Conservation (phyloP, 305 asterid genomes). For the Fraxinus dipetala region DNA sequence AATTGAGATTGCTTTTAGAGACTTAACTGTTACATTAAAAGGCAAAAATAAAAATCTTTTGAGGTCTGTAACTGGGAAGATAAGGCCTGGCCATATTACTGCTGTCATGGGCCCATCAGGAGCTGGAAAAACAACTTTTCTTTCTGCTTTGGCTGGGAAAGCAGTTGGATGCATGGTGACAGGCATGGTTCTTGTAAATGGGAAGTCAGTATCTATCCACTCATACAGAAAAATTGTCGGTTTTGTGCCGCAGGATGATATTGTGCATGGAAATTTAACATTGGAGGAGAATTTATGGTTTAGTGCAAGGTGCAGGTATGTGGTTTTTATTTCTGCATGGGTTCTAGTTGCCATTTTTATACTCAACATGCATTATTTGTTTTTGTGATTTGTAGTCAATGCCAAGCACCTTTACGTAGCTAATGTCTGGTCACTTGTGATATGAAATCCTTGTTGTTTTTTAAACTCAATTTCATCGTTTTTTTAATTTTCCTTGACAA, state of each 20-base stretch:
- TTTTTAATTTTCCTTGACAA: not conserved
- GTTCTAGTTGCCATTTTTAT: not conserved
- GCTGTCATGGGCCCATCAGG: conserved; percentile 99
- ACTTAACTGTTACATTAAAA: conserved; percentile 67
- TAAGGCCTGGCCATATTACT: conserved; percentile 71
- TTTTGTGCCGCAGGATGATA: conserved; percentile 89
- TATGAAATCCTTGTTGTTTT: not conserved
- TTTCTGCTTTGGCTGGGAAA: conserved; percentile 89
- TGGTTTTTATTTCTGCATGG: not conserved
- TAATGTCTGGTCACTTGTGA: not conserved
- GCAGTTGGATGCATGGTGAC: conserved; percentile 63
- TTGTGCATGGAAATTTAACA: conserved; percentile 86
- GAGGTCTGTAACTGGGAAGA: conserved; percentile 65
- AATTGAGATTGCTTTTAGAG: conserved; percentile 63
- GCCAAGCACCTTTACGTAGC: not conserved
- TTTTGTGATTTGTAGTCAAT: not conserved
- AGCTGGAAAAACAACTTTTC: conserved; percentile 87
- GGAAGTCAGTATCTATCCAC: conserved; percentile 51
- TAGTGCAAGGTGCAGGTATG: conserved; percentile 87
- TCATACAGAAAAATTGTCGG: conserved; percentile 81
- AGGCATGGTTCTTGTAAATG: conserved; percentile 67
- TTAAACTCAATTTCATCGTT: not conserved
- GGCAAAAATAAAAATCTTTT: conserved; percentile 63
- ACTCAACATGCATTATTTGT: not conserved
- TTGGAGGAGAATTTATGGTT: conserved; percentile 96